Conservation (phyloP, 1,284 basidiomycete species). For the Xerocomus nothofagi region DNA sequence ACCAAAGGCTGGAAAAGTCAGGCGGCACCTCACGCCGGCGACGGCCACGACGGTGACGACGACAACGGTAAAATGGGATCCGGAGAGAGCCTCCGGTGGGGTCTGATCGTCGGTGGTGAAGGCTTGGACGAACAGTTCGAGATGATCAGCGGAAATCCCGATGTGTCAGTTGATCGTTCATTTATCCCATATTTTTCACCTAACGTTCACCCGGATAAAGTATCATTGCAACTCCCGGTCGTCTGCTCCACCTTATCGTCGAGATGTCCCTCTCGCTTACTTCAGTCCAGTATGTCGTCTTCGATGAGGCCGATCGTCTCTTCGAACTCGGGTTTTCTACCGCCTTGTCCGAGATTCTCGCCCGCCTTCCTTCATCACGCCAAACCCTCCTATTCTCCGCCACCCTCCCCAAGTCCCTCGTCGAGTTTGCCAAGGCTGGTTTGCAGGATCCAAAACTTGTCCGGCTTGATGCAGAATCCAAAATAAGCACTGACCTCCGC, state of each 20-base stretch:
- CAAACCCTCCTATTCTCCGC: conserved; percentile 97
- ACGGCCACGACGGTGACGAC: conserved; percentile 51
- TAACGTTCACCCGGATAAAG: conserved; percentile 42
- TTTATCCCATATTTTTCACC: conserved; percentile 6
- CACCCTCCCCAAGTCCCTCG: conserved; percentile 92
- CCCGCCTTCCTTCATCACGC: conserved; percentile 81
- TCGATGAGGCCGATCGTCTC: conserved; percentile 97
- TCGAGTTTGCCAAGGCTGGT: conserved; percentile 97
- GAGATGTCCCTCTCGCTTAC: conserved; percentile 97
- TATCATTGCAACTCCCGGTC: conserved; percentile 96
- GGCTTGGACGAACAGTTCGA: conserved; percentile 96
- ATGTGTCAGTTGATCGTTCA: conserved; percentile 66
- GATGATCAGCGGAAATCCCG: conserved; percentile 92
- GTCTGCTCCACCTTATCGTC: conserved; percentile 91
- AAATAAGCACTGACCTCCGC: conserved; percentile 90
- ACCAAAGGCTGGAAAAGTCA: conserved; percentile 72
- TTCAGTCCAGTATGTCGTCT: conserved; percentile 89
- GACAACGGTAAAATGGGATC: conserved; percentile 48
- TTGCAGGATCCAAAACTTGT: conserved; percentile 93
- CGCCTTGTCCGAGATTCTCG: conserved; percentile 88
- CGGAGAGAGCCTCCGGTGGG: conserved; percentile 83
- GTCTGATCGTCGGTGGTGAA: conserved; percentile 94
- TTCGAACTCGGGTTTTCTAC: conserved; percentile 98
- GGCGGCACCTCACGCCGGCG: conserved; percentile 60
- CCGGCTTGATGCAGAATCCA: conserved; percentile 92